Evolutionary conservation across 768 basidiomycete genomes (phyloP), one percentile per base, ranked within the genome.

Genomic region (Tylopilus cervinicoccineus): DNA sequence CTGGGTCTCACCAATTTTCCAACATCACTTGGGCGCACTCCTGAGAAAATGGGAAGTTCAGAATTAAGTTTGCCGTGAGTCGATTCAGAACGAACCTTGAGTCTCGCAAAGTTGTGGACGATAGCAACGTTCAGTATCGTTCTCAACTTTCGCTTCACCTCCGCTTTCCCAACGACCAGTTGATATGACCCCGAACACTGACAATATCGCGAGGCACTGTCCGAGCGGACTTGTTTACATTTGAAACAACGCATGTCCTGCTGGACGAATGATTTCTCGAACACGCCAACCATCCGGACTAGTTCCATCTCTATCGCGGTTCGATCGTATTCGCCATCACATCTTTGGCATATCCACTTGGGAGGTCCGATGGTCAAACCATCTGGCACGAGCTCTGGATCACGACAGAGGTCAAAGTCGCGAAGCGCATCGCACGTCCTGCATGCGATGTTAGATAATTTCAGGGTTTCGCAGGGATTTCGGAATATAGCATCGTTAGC

Each of bases 401-500:
- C 95, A 14, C 95, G 81, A 64, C 95, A 97, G 60, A 99, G 88
- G 66, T 99, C 96, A 59, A 99, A 89, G 64, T 95, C 93, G 3
- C 88, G 81, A 51, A 93, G 76, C 13, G 74, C 70, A 64, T 93
- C 93, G 69, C 90, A 98, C 59, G 84, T 80, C 34, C 79, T 81
- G 64, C 95, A 97, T 26, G 94, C 88, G 31, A 97, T 86, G 63
- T 89, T 89, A 37, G 83, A 73, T 23, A 98, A 67, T 57, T 87
- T 86, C 47, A 95, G 76, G 9, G 89, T 81, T 62, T 92, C 86
- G 70, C 93, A 97, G 0, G 94, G 94, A 63, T 96, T 96, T 45
- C 81, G 81, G 76, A 94, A 99, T 2, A 76, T 66, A 4, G 93
- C 93, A 42, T 93, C 88, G 44, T 72, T 71, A 7, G 92, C 83